A percentile compares a stretch with the other conserved stretches of the same genome.
Evolutionary conservation across 768 basidiomycete genomes (phyloP).

Genomic region (Termitomyces sp.): DNA sequence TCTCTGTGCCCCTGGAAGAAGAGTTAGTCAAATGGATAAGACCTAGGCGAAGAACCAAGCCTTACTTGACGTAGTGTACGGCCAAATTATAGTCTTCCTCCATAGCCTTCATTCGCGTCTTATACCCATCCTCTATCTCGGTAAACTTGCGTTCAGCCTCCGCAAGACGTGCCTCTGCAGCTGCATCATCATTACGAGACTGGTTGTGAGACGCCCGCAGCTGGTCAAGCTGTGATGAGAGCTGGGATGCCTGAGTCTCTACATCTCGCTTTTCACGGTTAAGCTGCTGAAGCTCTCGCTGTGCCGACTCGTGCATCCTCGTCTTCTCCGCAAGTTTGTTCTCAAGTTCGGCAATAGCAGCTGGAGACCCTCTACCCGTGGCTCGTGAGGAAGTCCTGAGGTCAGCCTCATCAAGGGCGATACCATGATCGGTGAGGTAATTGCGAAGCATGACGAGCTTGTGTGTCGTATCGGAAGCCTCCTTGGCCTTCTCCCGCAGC

Average conservation of each 20-base stretch:
- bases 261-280: slow-evolving; percentile 68
- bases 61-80: slow-evolving; percentile 95
- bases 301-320: slow-evolving; percentile 67
- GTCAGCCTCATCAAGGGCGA: slow-evolving; percentile 74
- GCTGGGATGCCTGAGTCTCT: slow-evolving; percentile 62
- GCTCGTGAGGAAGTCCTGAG: slow-evolving; percentile 40
- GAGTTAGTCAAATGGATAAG: slow-evolving; percentile 4
- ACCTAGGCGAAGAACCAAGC: slow-evolving; percentile 17
- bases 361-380: slow-evolving; percentile 36
- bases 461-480: slow-evolving; percentile 65
- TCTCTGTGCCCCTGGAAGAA: slow-evolving; percentile 80
- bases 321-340: slow-evolving; percentile 69
- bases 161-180: slow-evolving; percentile 37
- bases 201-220: slow-evolving; percentile 60
- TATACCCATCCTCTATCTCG: slow-evolving; percentile 76
- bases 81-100: slow-evolving; percentile 96
- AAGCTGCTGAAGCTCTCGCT: slow-evolving; percentile 69
- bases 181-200: slow-evolving; percentile 23
- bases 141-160: slow-evolving; percentile 78
- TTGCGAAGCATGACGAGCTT: slow-evolving; percentile 79
- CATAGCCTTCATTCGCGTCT: slow-evolving; percentile 79
- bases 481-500: slow-evolving; percentile 59
- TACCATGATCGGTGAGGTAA: slow-evolving; percentile 86
- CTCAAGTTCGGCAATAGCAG: slow-evolving; percentile 69
- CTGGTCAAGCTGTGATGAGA: slow-evolving; percentile 67